Base-by-base conservation (phyloP, 345 rosid species). In the Triadica sebifera region DNA sequence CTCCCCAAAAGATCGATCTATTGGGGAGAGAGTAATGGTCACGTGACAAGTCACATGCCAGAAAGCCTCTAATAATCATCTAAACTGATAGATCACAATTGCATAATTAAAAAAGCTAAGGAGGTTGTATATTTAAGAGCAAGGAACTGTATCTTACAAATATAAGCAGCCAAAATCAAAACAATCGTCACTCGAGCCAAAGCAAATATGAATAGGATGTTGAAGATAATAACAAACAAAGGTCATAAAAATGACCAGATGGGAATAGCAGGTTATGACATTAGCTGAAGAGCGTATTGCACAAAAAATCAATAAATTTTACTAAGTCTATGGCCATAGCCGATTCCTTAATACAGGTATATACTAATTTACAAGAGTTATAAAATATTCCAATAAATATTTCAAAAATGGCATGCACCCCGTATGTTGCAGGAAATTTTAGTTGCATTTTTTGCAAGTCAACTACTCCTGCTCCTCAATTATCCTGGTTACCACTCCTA, bases 401-500 rank as follows among this genome's bases (percentile, higher is more conserved):
- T 29, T 29, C 34, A 43, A 43, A 43, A 43, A 43, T 43, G 8
- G 47, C 10, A 1, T 43, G 8, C 10, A 10, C 8, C 47, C 10
- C 47, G 6, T 43, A 1, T 43, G 47, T 43, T 43, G 10, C 47
- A 43, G 19, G 59, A n/a, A 9, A 1, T 66, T 55, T 39, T 52
- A 43, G 34, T 29, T 29, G 34, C 34, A 2, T 29, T 29, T 29
- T 29, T 29, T 29, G 34, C 3, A 8, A 53, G 2, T 55, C 6
- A 12, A 24, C 62, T 72, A 49, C 38, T 64, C 74, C 65, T 67
- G 79, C 57, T 92, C 87, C 75, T 86, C 86, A 8, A 91, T 84
- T 69, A 90, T 75, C 79, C 87, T 81, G 76, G 92, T 87, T 59
- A 93, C 84, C 41, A 89, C 77, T 10, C 96, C 98, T 55, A 89